Conservation (phyloP, 2,329 filamentous ascomycete genomes). For the Colletotrichum tanaceti region DNA sequence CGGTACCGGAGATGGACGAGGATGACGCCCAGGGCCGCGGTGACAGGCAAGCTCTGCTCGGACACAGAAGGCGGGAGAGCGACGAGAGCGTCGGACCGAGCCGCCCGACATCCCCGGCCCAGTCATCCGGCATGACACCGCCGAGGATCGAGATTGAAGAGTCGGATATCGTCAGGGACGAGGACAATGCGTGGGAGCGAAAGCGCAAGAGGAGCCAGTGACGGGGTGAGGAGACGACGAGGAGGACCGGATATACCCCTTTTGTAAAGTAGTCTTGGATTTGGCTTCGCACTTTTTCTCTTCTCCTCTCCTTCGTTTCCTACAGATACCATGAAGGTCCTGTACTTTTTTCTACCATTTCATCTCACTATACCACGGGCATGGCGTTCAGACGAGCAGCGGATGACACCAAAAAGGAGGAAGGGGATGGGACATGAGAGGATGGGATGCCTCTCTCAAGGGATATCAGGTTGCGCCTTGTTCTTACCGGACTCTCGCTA, state of each 20-base stretch:
- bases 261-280: constrained; percentile 5
- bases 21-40: constrained; percentile 42
- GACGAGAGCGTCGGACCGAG: constrained; percentile 17
- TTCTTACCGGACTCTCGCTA: constrained; percentile 11
- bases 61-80: constrained; percentile 36
- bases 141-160: constrained; percentile 41
- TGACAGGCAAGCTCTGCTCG: constrained; percentile 48
- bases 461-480: neutral
- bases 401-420: constrained; percentile 8
- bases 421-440: neutral
- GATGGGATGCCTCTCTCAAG: neutral
- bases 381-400: constrained; percentile 20
- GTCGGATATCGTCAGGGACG: constrained; percentile 43
- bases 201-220: constrained; percentile 43
- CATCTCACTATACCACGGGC: constrained; percentile 23
- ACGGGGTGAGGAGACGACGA: neutral
- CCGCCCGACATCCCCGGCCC: constrained; percentile 2
- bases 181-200: constrained; percentile 45
- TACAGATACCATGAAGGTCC: neutral
- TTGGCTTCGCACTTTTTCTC: constrained; percentile 11
- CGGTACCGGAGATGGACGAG: constrained; percentile 55
- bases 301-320: constrained; percentile 13
- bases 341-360: constrained; percentile 3
- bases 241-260: constrained; percentile 32
- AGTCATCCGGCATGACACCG: neutral